Percentiles rank a stretch among this genome's conserved stretches.
Conservation (phyloP, 108 stramenopile species). For the Cyclotella atomus region DNA sequence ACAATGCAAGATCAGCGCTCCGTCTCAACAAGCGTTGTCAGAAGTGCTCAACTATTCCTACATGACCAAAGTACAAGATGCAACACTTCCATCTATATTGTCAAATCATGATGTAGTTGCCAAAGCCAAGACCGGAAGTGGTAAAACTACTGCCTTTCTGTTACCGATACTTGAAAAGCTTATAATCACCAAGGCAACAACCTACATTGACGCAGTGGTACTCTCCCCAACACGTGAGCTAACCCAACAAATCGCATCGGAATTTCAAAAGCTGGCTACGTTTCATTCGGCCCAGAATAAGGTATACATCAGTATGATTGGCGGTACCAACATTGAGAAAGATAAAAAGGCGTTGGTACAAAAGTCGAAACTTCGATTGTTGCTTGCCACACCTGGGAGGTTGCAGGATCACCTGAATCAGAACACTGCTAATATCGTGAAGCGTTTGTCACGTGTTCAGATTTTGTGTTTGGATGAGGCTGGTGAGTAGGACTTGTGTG, state of each 20-base stretch:
- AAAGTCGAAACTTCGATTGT: conserved; percentile 55
- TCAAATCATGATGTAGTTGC: conserved; percentile 45
- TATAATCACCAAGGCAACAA: background rate
- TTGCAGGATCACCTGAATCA: conserved; percentile 91
- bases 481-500: background rate
- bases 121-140: conserved; percentile 90
- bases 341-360: conserved; percentile 72
- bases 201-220: conserved; percentile 78
- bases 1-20: background rate
- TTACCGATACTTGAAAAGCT: conserved; percentile 86
- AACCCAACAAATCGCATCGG: conserved; percentile 84
- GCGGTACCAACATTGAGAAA: conserved; percentile 82
- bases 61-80: conserved; percentile 80
- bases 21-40: conserved; percentile 28
- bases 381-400: conserved; percentile 94
- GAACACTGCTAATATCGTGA: conserved; percentile 62
- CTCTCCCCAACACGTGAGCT: conserved; percentile 94
- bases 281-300: conserved; percentile 65
- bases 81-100: conserved; percentile 48
- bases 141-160: conserved; percentile 93
- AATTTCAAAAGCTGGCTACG: conserved; percentile 54
- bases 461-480: conserved; percentile 78
- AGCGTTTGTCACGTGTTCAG: conserved; percentile 53
- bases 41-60: conserved; percentile 23
- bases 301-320: conserved; percentile 71